A percentile compares a stretch with the other conserved stretches of the same genome.
phyloP scores from a whole-genome alignment of 257 asterid genomes.

The Capsicum chinense region DNA sequence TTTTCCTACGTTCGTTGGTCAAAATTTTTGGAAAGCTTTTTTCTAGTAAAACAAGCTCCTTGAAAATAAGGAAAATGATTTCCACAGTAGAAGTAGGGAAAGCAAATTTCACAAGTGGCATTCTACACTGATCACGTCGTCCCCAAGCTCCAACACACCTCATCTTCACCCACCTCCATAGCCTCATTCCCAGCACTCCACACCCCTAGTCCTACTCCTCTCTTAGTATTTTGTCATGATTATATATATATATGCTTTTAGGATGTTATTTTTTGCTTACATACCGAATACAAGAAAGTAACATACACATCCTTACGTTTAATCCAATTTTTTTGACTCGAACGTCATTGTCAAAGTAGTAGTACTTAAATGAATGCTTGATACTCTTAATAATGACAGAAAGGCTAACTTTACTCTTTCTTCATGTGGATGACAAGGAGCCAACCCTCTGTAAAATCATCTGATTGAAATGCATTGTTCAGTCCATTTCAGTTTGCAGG shows the following conservation, averaged over 20 bases:
- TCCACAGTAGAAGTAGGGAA: background rate
- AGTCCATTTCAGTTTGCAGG: background rate
- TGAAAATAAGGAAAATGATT: background rate
- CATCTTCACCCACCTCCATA: background rate
- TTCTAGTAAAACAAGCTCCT: background rate
- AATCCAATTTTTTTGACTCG: background rate
- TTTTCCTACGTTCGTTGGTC: background rate
- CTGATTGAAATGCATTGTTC: background rate
- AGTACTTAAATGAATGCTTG: background rate
- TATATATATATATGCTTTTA: background rate
- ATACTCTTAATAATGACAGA: background rate
- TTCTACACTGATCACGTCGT: background rate
- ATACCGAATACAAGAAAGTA: no score
- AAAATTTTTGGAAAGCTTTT: background rate
- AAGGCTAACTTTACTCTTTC: background rate
- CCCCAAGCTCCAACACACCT: background rate
- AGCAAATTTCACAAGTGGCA: background rate
- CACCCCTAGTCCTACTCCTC: background rate
- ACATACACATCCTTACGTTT: no score
- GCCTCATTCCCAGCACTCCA: background rate
- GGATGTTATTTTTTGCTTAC: background rate
- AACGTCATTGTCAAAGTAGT: background rate
- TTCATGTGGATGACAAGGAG: conserved; percentile 26
- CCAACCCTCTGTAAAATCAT: background rate
- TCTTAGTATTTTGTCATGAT: background rate